A percentile compares a stretch with the other conserved stretches of the same genome.
Conservation (phyloP, 495 filamentous ascomycete genomes). For the Aspergillus egyptiacus region DNA sequence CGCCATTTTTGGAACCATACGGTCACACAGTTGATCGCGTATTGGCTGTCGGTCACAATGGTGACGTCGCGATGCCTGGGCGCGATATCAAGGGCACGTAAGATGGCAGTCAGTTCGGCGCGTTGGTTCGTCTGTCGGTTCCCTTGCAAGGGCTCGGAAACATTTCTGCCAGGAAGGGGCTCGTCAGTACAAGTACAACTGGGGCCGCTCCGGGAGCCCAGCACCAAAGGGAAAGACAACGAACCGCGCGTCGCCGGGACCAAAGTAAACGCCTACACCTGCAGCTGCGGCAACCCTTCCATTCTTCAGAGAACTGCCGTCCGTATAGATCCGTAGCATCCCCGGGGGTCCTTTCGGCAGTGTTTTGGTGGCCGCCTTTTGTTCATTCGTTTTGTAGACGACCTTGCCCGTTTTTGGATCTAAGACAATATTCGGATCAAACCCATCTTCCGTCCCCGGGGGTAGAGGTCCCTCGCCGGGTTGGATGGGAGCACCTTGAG, state of each 20-base stretch:
- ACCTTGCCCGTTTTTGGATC: constrained; percentile 53
- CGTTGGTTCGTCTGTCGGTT: constrained; percentile 85
- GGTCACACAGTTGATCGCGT: constrained; percentile 85
- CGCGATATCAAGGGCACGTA: constrained; percentile 73
- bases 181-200: constrained; percentile 20
- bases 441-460: constrained; percentile 52
- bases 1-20: constrained; percentile 78
- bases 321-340: constrained; percentile 75
- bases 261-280: constrained; percentile 87
- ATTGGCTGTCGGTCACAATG: constrained; percentile 79
- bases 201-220: neutral
- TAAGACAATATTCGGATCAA: constrained; percentile 53
- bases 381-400: constrained; percentile 49
- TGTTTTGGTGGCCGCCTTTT: constrained; percentile 43
- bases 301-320: constrained; percentile 78
- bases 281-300: constrained; percentile 64
- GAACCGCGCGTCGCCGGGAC: constrained; percentile 63
- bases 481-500: constrained; percentile 43
- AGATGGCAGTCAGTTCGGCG: constrained; percentile 83
- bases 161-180: constrained; percentile 56
- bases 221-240: constrained; percentile 13
- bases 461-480: constrained; percentile 52
- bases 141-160: constrained; percentile 75
- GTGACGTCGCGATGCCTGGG: constrained; percentile 56
- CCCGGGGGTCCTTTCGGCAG: constrained; percentile 35